phyloP scores from a whole-genome alignment of 2,329 filamentous ascomycete species.

The Nigrospora oryzae region DNA sequence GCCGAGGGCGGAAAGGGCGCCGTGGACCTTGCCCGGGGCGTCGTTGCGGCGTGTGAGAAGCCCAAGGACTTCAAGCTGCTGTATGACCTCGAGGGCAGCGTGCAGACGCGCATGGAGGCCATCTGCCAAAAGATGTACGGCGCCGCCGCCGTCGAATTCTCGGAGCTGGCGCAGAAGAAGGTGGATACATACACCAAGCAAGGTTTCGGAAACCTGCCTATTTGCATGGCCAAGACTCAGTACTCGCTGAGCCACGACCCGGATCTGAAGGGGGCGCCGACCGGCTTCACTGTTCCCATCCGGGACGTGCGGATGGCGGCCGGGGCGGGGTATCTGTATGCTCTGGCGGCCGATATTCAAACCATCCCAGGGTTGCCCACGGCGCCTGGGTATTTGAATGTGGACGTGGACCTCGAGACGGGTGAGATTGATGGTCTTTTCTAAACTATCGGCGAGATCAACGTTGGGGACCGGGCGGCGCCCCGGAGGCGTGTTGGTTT shows the following conservation, averaged over 20 bases:
- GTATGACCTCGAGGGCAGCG: slow-evolving; percentile 67
- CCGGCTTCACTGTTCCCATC: slow-evolving; percentile 90
- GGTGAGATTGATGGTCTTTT: slow-evolving; percentile 85
- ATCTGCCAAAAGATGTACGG: slow-evolving; percentile 96
- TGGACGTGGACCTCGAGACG: slow-evolving; percentile 76
- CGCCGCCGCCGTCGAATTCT: slow-evolving; percentile 82
- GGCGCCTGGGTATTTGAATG: slow-evolving; percentile 90
- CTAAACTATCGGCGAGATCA: slow-evolving; percentile 34
- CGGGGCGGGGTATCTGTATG: slow-evolving; percentile 84
- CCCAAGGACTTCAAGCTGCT: slow-evolving; percentile 82
- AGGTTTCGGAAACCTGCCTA: slow-evolving; percentile 85
- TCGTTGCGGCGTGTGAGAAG: slow-evolving; percentile 75
- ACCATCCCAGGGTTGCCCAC: slow-evolving; percentile 95
- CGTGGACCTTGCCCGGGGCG: slow-evolving; percentile 76
- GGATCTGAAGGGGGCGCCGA: slow-evolving; percentile 87
- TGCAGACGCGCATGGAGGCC: slow-evolving; percentile 82
- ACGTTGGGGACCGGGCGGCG: too few relatives aligned
- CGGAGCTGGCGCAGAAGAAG: slow-evolving; percentile 90
- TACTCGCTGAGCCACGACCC: slow-evolving; percentile 94
- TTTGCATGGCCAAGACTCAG: slow-evolving; percentile 97
- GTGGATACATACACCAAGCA: slow-evolving; percentile 90
- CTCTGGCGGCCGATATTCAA: slow-evolving; percentile 93
- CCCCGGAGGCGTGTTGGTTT: too few relatives aligned
- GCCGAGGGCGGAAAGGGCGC: slow-evolving; percentile 89
- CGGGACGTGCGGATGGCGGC: slow-evolving; percentile 89